Evolutionary conservation across 2,329 filamentous ascomycete genomes (phyloP).

Genomic region (Microdochium trichocladiopsis): DNA sequence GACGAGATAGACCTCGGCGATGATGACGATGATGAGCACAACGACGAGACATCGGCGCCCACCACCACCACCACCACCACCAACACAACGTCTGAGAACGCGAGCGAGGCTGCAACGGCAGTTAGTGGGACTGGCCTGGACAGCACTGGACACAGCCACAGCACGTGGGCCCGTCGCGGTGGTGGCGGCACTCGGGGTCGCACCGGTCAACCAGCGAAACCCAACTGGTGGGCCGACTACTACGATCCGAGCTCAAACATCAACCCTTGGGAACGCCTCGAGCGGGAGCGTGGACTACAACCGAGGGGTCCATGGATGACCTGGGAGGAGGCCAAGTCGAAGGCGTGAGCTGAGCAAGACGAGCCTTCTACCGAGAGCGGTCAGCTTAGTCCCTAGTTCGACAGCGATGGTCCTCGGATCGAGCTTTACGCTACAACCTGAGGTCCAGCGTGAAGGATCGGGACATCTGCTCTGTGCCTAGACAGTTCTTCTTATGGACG

Average conservation of each 20-base stretch:
- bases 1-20: slow-evolving; percentile 40
- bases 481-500: no score
- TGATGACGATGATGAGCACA: slow-evolving; percentile 19
- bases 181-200: slow-evolving; percentile 13
- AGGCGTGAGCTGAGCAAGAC: neutral
- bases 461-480: no score
- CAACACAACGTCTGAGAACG: neutral
- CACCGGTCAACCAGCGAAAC: slow-evolving; percentile 24
- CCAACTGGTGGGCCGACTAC: slow-evolving; percentile 55
- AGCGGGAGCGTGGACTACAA: slow-evolving; percentile 36
- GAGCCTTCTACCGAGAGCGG: neutral
- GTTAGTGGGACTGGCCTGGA: no score
- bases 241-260: slow-evolving; percentile 64
- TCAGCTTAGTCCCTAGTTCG: no score
- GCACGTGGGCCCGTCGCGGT: no score
- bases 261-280: slow-evolving; percentile 63
- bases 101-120: neutral
- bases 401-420: no score
- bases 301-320: slow-evolving; percentile 38
- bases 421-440: no score
- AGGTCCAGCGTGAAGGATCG: no score
- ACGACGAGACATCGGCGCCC: slow-evolving; percentile 6
- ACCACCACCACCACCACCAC: slow-evolving; percentile 2
- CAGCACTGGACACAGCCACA: no score
- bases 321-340: slow-evolving; percentile 17